Base-by-base conservation (phyloP, 1,139 yeast species). In the Pichia sp. region DNA sequence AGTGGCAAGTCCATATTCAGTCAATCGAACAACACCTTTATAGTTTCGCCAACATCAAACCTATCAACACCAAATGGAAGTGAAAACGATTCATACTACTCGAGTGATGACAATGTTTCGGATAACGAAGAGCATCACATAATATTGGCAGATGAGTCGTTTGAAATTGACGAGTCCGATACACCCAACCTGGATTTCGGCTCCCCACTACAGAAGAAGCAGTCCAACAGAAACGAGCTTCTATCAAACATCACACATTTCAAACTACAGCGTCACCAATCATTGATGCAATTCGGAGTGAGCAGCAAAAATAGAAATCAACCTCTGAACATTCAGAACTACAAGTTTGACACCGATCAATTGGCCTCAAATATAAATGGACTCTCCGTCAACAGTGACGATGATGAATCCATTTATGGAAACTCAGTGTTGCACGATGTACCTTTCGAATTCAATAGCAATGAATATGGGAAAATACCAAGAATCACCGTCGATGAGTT, bases 401-500 rank as follows among this genome's bases (percentile, higher is more conserved):
- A 53, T 31, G 54, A 55, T 50, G 53, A 55, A 6, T 30, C 45
- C 8, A 36, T 17, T 40, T 27, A 20, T 40, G 59, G 59, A 36
- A 55, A 57, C 41, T 57, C 58, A 3, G 52, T 55, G 9, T 24
- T 57, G 10, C 40, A 53, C 42, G 52, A 57, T 41, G 53, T 46
- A 9, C 49, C 57, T 10, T 50, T 57, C 33, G 33, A 51, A 38
- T 51, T 44, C 27, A 40, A 42, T 20, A 33, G 34, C 8, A 7
- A 33, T 41, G 48, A 54, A 50, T 29, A 44, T 14, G 42, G 53
- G 31, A 51, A 52, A 40, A 52, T 59, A 58, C 93, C 93, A 27
- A 77, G 97, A 54, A 89, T 93, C 55, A 78, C 78, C 52, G 84
- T 82, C 34, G 77, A 76, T 44, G 85, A 91, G 46, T 72, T 93